Conservation (phyloP, 306 rosid species). For the Rubus parviflorus region DNA sequence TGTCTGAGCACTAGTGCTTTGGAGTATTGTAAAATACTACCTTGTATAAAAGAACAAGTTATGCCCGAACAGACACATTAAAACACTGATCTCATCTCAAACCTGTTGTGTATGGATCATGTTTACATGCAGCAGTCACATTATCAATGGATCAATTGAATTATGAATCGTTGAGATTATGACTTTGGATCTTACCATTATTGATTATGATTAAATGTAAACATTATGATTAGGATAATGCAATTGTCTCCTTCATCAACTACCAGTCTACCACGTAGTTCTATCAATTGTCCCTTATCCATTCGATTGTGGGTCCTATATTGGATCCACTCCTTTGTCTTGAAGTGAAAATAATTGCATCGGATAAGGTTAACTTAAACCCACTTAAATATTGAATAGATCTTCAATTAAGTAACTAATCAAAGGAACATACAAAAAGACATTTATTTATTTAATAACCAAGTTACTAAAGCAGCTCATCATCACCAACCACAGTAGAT, state of each 20-base stretch:
- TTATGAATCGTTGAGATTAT: too few species aligned
- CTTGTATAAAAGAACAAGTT: too few species aligned
- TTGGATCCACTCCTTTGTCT: neutral
- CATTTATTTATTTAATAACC: neutral
- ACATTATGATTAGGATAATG: neutral
- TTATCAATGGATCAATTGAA: too few species aligned
- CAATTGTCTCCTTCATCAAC: neutral
- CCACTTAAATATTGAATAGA: neutral
- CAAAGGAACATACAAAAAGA: neutral
- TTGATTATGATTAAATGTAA: neutral
- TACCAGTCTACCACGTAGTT: neutral
- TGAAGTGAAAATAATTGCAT: neutral
- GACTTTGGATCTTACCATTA: neutral
- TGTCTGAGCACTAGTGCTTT: too few species aligned
- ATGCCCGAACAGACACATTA: too few species aligned
- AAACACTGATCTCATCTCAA: too few species aligned
- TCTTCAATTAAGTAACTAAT: neutral
- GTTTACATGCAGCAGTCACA: too few species aligned
- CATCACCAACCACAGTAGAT: conserved; percentile 7
- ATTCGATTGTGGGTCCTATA: neutral
- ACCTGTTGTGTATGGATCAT: too few species aligned
- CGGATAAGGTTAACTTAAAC: neutral
- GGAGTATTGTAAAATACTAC: too few species aligned
- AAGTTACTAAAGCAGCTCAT: neutral
- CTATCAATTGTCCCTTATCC: neutral